Evolutionary conservation across 73 alveolate species (phyloP).

Genomic region (Effrenium voratum): DNA sequence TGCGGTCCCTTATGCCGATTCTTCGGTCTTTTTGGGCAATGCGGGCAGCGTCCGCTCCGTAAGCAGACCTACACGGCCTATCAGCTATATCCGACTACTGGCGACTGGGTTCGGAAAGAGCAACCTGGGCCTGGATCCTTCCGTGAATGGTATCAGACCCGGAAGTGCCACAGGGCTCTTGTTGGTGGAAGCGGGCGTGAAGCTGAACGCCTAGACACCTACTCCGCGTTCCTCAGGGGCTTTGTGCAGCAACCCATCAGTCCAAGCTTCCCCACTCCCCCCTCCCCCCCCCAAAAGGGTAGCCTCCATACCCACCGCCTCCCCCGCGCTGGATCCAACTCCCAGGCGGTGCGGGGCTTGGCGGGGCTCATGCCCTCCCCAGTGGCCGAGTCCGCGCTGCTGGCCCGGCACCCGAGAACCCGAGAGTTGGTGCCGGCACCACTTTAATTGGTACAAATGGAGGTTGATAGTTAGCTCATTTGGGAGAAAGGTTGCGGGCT

Average conservation of each 20-base stretch:
- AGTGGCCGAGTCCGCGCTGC: conserved; percentile 47
- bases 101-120: conserved; percentile 18
- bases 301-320: background rate
- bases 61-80: background rate
- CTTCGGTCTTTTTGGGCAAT: background rate
- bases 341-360: conserved; percentile 68
- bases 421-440: too few species aligned
- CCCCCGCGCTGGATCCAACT: background rate
- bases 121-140: conserved; percentile 7
- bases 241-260: background rate
- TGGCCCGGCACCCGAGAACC: background rate
- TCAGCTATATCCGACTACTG: background rate
- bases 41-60: background rate
- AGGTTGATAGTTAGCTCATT: too few species aligned
- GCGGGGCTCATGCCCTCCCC: conserved; percentile 63
- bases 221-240: background rate
- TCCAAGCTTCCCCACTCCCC: background rate
- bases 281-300: too few species aligned
- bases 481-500: too few species aligned
- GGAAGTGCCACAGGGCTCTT: background rate
- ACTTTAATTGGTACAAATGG: too few species aligned
- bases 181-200: background rate
- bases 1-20: background rate
- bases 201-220: conserved; percentile 13
- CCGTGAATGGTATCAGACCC: background rate